Evolutionary conservation across 202 grass and related monocot species (phyloP), one percentile per base, ranked within the genome.

Genomic region (Setaria italica): DNA sequence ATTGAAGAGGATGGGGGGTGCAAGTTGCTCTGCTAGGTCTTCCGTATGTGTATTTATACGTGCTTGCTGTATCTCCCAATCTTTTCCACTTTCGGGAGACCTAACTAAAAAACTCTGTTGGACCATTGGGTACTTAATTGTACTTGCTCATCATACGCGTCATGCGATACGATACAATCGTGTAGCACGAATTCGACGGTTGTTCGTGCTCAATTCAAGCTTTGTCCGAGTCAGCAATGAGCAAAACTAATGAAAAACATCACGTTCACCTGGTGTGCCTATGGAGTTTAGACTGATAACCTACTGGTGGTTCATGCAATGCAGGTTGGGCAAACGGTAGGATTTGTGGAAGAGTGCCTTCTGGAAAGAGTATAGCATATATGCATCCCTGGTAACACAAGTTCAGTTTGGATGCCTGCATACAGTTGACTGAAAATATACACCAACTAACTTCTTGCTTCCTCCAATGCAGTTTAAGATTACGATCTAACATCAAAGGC

Each of bases 131-230:
- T n/a, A 75, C 20, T 34, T 21, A 47, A 47, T 48, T 42, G 11
- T 64, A 37, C 3, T 41, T 43, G 5, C 19, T 70, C 67, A 29
- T 47, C 42, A 54, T 87, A 82, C 51, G 74, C 57, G 57, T 86
- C 77, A 89, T 55, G 33, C 16, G 70, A 53, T 69, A 47, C 62
- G 64, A 69, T 77, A 49, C 1, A 11, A 54, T 65, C 65, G 12
- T 77, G 20, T 9, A 33, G 6, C 2, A 30, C 1, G 12, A 33
- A 56, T 56, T 20, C 48, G n/a, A 7, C 42, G 62, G 6, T 87
- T 87, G 20, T 62, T 87, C 84, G 85, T 60, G 60, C 59, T 89
- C 51, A 20, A 72, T 65, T 47, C 60, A 56, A 64, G 72, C 21
- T 33, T 49, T 34, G n/a, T 58, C 34, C 9, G 13, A 77, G 32